Percentiles rank a stretch among this genome's conserved stretches.
Conservation (phyloP, 352 stramenopile genomes). For the Globisporangium iwayamae region DNA sequence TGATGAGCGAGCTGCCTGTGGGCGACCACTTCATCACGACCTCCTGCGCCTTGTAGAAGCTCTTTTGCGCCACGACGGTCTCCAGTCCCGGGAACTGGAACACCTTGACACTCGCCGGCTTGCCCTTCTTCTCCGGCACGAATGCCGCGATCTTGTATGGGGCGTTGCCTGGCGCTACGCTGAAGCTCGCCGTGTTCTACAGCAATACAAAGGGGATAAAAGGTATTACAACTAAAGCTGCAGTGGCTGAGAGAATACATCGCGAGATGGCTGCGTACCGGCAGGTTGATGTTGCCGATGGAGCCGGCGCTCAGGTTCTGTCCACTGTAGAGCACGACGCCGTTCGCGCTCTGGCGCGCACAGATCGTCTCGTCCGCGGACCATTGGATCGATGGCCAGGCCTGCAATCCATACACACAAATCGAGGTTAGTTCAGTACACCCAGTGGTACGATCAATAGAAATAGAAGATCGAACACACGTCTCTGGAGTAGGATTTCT, state of each 20-base stretch:
- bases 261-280: conserved; percentile 29
- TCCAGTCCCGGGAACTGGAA: conserved; percentile 78
- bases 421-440: background rate
- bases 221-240: background rate
- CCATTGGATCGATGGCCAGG: conserved; percentile 91
- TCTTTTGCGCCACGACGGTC: conserved; percentile 72
- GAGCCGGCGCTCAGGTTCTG: conserved; percentile 46
- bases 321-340: conserved; percentile 78
- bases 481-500: conserved; percentile 83
- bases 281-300: conserved; percentile 71
- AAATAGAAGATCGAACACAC: conserved; percentile 29
- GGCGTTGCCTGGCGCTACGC: conserved; percentile 66
- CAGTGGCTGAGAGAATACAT: background rate
- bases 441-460: background rate
- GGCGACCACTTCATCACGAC: conserved; percentile 90
- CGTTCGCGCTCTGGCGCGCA: conserved; percentile 68
- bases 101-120: conserved; percentile 82
- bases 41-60: conserved; percentile 90
- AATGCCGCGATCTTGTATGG: conserved; percentile 87
- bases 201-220: background rate
- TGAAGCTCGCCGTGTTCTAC: conserved; percentile 81
- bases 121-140: conserved; percentile 88
- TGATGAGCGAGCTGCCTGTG: conserved; percentile 80
- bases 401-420: conserved; percentile 26
- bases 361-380: conserved; percentile 87